Evolutionary conservation across 164 flowering plant species (phyloP).

Genomic region (Buxus sempervirens): DNA sequence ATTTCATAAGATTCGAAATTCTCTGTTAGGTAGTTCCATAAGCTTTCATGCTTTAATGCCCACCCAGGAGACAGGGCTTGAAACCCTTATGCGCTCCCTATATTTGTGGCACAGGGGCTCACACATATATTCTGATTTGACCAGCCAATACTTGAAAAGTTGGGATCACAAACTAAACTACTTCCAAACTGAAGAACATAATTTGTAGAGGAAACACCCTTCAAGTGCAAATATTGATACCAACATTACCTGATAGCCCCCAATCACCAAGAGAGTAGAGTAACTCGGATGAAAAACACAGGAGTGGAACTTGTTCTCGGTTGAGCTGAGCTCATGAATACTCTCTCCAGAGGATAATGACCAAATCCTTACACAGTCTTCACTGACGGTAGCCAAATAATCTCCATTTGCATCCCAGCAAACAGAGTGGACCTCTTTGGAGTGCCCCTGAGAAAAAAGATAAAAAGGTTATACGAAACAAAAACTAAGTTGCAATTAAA

Average conservation of each 20-base stretch:
- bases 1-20: too few relatives aligned
- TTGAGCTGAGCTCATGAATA: slow-evolving; percentile 72
- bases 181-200: too few relatives aligned
- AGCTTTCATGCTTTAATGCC: neutral
- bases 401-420: slow-evolving; percentile 93
- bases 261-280: slow-evolving; percentile 73
- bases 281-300: slow-evolving; percentile 86
- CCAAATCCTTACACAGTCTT: slow-evolving; percentile 78
- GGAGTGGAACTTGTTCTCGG: slow-evolving; percentile 77
- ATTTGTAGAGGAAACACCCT: too few relatives aligned
- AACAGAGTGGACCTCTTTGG: slow-evolving; percentile 54
- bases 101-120: neutral
- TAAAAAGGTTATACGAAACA: neutral
- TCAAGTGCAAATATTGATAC: neutral
- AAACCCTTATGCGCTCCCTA: neutral
- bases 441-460: slow-evolving; percentile 55
- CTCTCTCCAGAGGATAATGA: slow-evolving; percentile 65
- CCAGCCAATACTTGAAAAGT: too few relatives aligned
- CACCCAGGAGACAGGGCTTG: too few relatives aligned
- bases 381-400: slow-evolving; percentile 72
- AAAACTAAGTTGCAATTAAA: neutral
- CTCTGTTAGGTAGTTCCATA: neutral
- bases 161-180: too few relatives aligned
- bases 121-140: neutral
- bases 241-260: slow-evolving; percentile 61